Base-by-base conservation (phyloP, 768 basidiomycete species). In the Sarcomyxa edulis region DNA sequence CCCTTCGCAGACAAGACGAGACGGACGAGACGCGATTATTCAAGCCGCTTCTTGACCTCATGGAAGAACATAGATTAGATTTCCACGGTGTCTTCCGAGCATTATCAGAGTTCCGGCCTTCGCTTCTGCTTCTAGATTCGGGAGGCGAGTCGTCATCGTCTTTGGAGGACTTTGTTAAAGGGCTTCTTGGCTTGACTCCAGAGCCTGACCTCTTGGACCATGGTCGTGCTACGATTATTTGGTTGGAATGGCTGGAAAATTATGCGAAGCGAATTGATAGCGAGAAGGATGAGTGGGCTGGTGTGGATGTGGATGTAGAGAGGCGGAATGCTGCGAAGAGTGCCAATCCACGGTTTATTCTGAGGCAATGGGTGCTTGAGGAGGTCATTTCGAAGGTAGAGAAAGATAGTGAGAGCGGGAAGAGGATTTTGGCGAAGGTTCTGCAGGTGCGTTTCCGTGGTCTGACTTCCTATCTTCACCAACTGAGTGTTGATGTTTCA, bases 361-460 rank as follows among this genome's bases (percentile, higher is more conserved):
- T 98, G 43, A 69, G 96, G 43, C 96, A 98, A 60, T 98, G 96
- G 96, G 65, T 98, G 7, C 68, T 99, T 23, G 93, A 98, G 56
- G 94, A 98, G 53, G 83, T 89, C 16, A 98, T 98, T 53, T 60
- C 62, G 45, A 74, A 74, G 46, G 74, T 91, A 2, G 86, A 92
- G 53, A 60, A 61, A 43, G 85, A 92, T 50, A 54, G 66, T 7
- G 64, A 66, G 15, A 73, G 63, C 42, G 85, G 84, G 33, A 81
- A 78, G 62, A 66, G 71, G 42, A 62, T 85, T 3, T 62, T 97
- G 35, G 79, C 78, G 9, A 89, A 90, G 59, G 84, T 96, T 12
- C 64, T 96, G 59, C 72, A 86, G 65, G 88, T 88, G 45, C 50
- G 81, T 69, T 35, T 40, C 25, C 11, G 25, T 39, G 43, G 35